Evolutionary conservation across 768 basidiomycete species (phyloP), one percentile per base, ranked within the genome.

Genomic region (Galerina marginata): DNA sequence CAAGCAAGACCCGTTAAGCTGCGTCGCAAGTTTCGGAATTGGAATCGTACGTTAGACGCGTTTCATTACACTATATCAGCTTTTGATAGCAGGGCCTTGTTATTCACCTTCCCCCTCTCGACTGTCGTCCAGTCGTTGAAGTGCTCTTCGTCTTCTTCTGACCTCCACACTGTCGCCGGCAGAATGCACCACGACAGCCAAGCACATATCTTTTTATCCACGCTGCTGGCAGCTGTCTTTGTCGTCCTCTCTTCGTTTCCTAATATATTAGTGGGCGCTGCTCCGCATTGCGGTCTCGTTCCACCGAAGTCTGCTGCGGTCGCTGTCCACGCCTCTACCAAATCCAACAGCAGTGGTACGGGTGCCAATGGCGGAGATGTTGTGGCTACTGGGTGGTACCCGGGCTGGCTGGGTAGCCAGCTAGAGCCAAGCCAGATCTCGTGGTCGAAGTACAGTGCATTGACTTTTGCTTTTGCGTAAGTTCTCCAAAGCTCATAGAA

Each of bases 331-430:
- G n/a, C 38, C 7, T 39, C 36, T 4, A 26, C 56, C 9, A 33
- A 40, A 9, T 15, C 48, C 11, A 40, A 51, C 39, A 9, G 36
- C 49, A 47, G 45, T 33, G 57, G 60, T 25, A 61, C 59, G 53
- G 59, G 56, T 26, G 49, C 68, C 5, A 52, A 61, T 11, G 70
- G 67, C 4, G 74, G 51, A 16, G 55, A 76, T 36, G 75, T 79
- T n/a, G 63, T 87, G 15, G 79, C 83, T 3, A 73, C 83, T 36
- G 80, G 81, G 2, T 88, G 85, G 85, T 86, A 81, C 63, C 77
- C 86, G 15, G 79, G 78, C n/a, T 87, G 84, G 83, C 74, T 81
- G 54, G 74, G 72, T 6, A 55, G 62, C 25, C 63, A 75, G 50
- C 75, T 80, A 62, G 69, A 84, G 11, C 76, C 83, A 3, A 66